Evolutionary conservation across 2,329 filamentous ascomycete genomes (phyloP).

Genomic region (Dactylella cylindrospora): DNA sequence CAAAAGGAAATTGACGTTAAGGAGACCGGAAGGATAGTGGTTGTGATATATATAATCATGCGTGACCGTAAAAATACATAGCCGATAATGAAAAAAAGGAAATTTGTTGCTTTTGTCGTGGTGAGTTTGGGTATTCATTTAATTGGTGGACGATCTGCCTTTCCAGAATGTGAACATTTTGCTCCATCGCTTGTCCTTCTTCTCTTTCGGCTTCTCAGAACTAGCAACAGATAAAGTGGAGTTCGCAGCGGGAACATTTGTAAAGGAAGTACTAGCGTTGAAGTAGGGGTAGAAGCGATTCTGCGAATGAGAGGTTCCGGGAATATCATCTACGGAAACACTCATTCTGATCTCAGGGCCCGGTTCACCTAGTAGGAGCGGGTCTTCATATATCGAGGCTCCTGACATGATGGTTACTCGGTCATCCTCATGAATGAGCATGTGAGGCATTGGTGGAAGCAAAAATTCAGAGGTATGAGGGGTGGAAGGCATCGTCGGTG

Average conservation of each 20-base stretch:
- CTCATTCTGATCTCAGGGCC: constrained; percentile 50
- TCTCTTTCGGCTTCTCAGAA: constrained; percentile 46
- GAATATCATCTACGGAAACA: constrained; percentile 48
- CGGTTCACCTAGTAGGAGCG: constrained; percentile 48
- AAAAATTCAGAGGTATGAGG: constrained; percentile 40
- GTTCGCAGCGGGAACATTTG: constrained; percentile 46
- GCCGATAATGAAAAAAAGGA: constrained; percentile 39
- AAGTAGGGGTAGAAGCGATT: constrained; percentile 47
- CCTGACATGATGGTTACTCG: constrained; percentile 41
- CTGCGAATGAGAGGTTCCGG: constrained; percentile 42
- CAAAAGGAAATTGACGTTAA: constrained; percentile 35
- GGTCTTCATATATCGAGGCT: constrained; percentile 44
- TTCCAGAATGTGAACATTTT: constrained; percentile 48
- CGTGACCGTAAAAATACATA: constrained; percentile 42
- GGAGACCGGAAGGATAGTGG: constrained; percentile 22
- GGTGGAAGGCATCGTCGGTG: constrained; percentile 39
- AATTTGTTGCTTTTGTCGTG: constrained; percentile 19
- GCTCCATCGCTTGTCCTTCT: constrained; percentile 48
- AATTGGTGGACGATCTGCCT: constrained; percentile 44
- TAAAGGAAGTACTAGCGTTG: constrained; percentile 47
- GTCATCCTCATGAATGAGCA: constrained; percentile 35
- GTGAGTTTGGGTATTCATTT: constrained; percentile 3
- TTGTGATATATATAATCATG: constrained; percentile 34
- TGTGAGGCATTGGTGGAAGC: constrained; percentile 24
- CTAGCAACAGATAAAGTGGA: constrained; percentile 29